Evolutionary conservation across 352 stramenopile species (phyloP).

Genomic region (Phytopythium mirpurense): DNA sequence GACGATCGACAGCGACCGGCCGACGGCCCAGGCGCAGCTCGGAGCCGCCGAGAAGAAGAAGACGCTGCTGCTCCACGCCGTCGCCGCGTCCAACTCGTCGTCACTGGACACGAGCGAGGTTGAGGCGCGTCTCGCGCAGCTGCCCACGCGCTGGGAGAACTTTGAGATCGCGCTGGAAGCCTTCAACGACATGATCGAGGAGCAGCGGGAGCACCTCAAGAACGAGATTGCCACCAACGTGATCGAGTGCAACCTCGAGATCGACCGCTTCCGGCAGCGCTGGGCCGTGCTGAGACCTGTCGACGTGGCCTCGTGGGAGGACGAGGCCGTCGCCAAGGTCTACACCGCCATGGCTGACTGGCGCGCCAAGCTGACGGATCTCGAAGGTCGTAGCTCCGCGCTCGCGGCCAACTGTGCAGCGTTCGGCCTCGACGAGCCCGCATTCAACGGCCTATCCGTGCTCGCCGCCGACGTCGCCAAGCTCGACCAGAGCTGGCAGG

Average conservation of each 20-base stretch:
- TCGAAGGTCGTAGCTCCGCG: conserved; percentile 47
- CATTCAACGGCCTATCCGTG: conserved; percentile 74
- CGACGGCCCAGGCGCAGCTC: conserved; percentile 49
- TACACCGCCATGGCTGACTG: conserved; percentile 86
- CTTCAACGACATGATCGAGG: conserved; percentile 95
- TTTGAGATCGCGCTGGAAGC: conserved; percentile 93
- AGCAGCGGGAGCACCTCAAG: conserved; percentile 91
- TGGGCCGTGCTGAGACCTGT: conserved; percentile 87
- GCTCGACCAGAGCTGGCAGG: conserved; percentile 75
- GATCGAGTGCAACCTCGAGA: conserved; percentile 83
- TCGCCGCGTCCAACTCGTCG: conserved; percentile 8
- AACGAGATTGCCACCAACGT: conserved; percentile 85
- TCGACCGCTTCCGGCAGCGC: conserved; percentile 89
- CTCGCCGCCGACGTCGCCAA: conserved; percentile 75
- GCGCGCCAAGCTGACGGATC: conserved; percentile 69
- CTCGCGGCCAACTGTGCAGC: conserved; percentile 81
- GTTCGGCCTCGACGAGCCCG: conserved; percentile 83
- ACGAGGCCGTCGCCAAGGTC: conserved; percentile 61
- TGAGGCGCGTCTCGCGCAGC: conserved; percentile 58
- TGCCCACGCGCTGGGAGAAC: conserved; percentile 89
- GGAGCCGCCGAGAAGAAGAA: conserved; percentile 85
- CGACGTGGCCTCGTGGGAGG: conserved; percentile 76
- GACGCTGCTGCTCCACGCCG: conserved; percentile 52
- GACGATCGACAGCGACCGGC: conserved; percentile 69
- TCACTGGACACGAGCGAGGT: conserved; percentile 74